phyloP scores from a whole-genome alignment of 208 protist species.

The Paratrypanosoma confusum region DNA sequence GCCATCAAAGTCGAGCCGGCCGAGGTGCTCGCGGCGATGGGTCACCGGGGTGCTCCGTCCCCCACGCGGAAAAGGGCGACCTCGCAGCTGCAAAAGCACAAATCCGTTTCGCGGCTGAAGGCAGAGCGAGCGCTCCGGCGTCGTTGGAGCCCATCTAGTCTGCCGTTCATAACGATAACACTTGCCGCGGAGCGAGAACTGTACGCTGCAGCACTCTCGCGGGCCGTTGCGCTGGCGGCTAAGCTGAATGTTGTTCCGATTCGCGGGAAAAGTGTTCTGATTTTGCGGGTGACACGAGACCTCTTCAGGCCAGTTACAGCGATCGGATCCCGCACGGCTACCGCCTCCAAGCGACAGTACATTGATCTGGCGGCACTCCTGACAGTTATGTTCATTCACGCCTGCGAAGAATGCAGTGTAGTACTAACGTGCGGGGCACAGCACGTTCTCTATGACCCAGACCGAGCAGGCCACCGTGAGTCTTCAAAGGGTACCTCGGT shows the following conservation, averaged over 20 bases:
- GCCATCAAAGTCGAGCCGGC: conserved; percentile 32
- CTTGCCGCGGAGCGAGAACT: background rate
- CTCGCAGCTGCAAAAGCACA: conserved; percentile 2
- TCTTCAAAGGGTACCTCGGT: too few relatives aligned
- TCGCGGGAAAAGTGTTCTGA: conserved; percentile 69
- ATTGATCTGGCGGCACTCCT: conserved; percentile 72
- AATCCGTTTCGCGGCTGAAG: background rate
- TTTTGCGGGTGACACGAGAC: conserved; percentile 38
- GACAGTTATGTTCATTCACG: conserved; percentile 75
- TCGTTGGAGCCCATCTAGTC: conserved; percentile 1
- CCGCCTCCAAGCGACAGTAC: conserved; percentile 28
- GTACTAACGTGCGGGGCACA: conserved; percentile 39
- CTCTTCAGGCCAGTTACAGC: conserved; percentile 20
- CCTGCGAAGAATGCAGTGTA: conserved; percentile 76
- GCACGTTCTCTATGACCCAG: too few relatives aligned
- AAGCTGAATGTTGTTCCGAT: conserved; percentile 86
- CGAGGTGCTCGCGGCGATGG: conserved; percentile 4
- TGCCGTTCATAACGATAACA: background rate
- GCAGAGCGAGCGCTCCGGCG: background rate
- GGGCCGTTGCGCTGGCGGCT: conserved; percentile 61
- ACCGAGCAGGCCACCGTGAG: too few relatives aligned
- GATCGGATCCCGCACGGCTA: conserved; percentile 5
- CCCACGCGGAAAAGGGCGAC: background rate
- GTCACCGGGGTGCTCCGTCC: background rate
- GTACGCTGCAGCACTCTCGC: conserved; percentile 66